phyloP scores from a whole-genome alignment of 2,329 filamentous ascomycete genomes.

The Neopestalotiopsis sp. region DNA sequence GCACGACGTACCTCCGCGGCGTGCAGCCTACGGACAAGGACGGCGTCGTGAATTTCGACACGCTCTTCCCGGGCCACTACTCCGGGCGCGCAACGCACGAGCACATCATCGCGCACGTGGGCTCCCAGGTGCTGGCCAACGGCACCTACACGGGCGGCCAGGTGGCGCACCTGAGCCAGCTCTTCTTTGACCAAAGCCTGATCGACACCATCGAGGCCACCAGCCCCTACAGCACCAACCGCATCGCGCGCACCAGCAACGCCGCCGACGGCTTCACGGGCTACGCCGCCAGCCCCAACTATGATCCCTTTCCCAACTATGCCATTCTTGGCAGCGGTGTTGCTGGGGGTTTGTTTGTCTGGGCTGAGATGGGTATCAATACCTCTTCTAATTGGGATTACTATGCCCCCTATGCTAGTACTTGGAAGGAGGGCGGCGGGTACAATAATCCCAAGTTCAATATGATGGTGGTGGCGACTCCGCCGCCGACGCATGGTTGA shows the following conservation, averaged over 20 bases:
- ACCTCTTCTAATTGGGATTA: constrained; percentile 34
- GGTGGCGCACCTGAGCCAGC: constrained; percentile 47
- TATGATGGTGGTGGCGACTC: constrained; percentile 27
- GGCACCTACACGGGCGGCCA: constrained; percentile 43
- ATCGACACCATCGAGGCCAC: constrained; percentile 41
- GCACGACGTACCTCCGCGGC: constrained; percentile 53
- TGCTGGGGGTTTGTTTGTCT: constrained; percentile 31
- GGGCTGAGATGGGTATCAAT: constrained; percentile 36
- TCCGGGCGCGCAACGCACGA: constrained; percentile 45
- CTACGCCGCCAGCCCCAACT: constrained; percentile 35
- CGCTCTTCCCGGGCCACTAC: constrained; percentile 51
- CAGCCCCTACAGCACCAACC: constrained; percentile 43
- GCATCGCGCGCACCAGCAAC: constrained; percentile 34
- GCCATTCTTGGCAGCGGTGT: constrained; percentile 31
- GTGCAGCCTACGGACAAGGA: constrained; percentile 50
- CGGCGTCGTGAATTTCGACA: constrained; percentile 54
- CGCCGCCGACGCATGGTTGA: constrained; percentile 33
- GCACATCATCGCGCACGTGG: constrained; percentile 45
- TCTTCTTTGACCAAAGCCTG: constrained; percentile 46
- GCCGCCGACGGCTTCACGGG: constrained; percentile 34
- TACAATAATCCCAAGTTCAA: constrained; percentile 36
- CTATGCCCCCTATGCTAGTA: constrained; percentile 32
- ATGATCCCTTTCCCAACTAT: constrained; percentile 58
- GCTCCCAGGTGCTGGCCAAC: constrained; percentile 39
- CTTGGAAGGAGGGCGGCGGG: constrained; percentile 36